Conservation (phyloP, 306 rosid species). For the Inga oerstediana region DNA sequence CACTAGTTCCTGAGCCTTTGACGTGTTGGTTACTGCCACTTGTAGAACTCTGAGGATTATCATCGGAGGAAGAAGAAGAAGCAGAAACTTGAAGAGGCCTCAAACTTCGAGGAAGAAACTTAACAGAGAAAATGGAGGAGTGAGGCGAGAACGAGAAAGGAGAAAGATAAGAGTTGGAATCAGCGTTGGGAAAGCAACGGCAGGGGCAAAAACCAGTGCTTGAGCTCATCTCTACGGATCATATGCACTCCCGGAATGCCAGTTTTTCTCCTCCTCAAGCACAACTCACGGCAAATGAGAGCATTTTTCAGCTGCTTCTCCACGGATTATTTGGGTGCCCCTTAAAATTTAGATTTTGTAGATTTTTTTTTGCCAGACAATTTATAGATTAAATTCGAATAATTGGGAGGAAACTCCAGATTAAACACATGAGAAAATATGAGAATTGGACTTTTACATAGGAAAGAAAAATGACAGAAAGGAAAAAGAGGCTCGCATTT, state of each 20-base stretch:
- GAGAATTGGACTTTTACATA: too few species aligned
- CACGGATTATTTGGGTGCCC: background rate
- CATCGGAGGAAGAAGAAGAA: slow-evolving; percentile 17
- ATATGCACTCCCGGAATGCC: background rate
- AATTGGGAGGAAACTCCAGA: too few species aligned
- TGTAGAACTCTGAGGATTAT: background rate
- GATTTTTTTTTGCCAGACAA: too few species aligned
- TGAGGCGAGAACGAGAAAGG: background rate
- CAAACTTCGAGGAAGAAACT: slow-evolving; percentile 3
- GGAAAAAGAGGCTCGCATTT: too few species aligned
- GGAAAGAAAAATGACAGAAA: too few species aligned
- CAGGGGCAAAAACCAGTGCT: background rate
- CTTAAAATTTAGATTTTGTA: background rate
- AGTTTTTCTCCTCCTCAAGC: too few species aligned
- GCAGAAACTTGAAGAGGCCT: slow-evolving; percentile 13
- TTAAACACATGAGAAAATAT: too few species aligned
- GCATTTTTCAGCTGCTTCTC: background rate
- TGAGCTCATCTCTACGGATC: background rate
- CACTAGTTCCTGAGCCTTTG: slow-evolving; percentile 80
- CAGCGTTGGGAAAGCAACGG: background rate
- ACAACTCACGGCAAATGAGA: background rate
- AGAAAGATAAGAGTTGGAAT: background rate
- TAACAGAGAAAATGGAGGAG: background rate
- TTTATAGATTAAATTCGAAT: too few species aligned
- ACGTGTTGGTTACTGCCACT: background rate